Conservation (phyloP, 495 filamentous ascomycete species). For the Baudoinia panamericana region DNA sequence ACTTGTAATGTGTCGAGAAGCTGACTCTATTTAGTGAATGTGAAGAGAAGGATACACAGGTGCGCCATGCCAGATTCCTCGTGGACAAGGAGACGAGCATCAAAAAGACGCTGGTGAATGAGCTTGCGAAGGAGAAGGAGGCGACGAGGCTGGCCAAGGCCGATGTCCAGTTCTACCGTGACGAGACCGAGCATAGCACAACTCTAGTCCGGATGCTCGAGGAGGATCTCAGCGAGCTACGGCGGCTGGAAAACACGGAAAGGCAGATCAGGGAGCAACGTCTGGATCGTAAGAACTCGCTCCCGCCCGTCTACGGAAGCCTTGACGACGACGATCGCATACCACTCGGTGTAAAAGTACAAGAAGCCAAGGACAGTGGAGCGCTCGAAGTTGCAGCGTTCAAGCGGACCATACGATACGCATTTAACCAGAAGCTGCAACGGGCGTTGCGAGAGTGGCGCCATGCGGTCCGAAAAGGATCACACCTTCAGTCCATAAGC, state of each 20-base stretch:
- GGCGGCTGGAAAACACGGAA: constrained; percentile 9
- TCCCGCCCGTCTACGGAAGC: constrained; percentile 9
- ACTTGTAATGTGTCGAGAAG: too few relatives aligned
- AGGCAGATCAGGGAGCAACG: neutral
- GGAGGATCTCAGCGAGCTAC: constrained; percentile 5
- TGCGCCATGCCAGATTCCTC: neutral
- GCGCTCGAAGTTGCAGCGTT: constrained; percentile 4
- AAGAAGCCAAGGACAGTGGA: constrained; percentile 1
- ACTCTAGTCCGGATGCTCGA: neutral
- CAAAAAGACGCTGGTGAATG: neutral
- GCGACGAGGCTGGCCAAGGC: neutral
- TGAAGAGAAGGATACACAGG: neutral
- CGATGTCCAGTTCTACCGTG: neutral
- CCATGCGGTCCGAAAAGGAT: too few relatives aligned
- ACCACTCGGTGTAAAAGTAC: neutral
- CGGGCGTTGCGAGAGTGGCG: neutral
- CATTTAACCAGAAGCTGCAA: neutral
- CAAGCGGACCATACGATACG: constrained; percentile 5
- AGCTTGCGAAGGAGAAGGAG: neutral
- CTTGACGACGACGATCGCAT: constrained; percentile 2
- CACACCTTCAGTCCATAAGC: neutral
- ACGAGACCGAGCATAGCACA: neutral
- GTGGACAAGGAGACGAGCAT: neutral
- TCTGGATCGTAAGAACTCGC: neutral
- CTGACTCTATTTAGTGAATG: too few relatives aligned